Percentiles rank a stretch among this genome's conserved stretches.
Conservation (phyloP, 2,329 filamentous ascomycete genomes). For the Sporothrix protearum region DNA sequence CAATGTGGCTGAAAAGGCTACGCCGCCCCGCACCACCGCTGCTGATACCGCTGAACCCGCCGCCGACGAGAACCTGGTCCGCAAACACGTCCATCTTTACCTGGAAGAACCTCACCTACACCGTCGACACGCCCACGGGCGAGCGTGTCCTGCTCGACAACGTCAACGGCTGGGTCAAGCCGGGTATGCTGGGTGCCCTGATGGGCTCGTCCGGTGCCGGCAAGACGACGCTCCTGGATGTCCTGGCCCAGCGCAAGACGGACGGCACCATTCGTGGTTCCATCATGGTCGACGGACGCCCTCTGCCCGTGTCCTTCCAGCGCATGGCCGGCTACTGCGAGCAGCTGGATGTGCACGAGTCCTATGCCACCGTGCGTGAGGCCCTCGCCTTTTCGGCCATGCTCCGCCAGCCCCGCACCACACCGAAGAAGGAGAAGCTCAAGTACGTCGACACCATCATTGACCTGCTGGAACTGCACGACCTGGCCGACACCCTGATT, state of each 20-base stretch:
- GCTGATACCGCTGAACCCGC: not conserved
- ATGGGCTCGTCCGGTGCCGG: conserved; percentile 84
- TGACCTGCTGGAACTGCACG: conserved; percentile 55
- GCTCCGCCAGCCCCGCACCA: conserved; percentile 54
- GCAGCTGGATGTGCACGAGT: conserved; percentile 60
- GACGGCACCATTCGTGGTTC: conserved; percentile 62
- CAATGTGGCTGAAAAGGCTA: not conserved
- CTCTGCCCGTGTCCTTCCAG: conserved; percentile 52
- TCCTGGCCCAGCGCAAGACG: conserved; percentile 72
- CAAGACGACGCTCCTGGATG: conserved; percentile 81
- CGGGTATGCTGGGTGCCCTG: conserved; percentile 72
- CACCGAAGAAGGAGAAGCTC: conserved; percentile 53
- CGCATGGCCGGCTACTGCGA: conserved; percentile 60
- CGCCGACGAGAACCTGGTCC: conserved; percentile 41
- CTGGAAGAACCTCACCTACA: conserved; percentile 71
- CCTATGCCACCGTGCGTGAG: conserved; percentile 60
- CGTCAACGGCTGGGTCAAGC: conserved; percentile 80
- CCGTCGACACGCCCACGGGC: conserved; percentile 57
- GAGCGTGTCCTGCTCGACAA: conserved; percentile 71
- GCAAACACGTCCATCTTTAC: conserved; percentile 69
- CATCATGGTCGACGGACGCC: conserved; percentile 54
- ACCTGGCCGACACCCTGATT: conserved; percentile 57
- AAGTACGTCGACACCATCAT: conserved; percentile 59
- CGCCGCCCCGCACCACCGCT: not conserved
- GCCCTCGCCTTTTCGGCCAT: conserved; percentile 61